phyloP scores from a whole-genome alignment of 1,284 basidiomycete genomes.

The Pseudozyma sp. region DNA sequence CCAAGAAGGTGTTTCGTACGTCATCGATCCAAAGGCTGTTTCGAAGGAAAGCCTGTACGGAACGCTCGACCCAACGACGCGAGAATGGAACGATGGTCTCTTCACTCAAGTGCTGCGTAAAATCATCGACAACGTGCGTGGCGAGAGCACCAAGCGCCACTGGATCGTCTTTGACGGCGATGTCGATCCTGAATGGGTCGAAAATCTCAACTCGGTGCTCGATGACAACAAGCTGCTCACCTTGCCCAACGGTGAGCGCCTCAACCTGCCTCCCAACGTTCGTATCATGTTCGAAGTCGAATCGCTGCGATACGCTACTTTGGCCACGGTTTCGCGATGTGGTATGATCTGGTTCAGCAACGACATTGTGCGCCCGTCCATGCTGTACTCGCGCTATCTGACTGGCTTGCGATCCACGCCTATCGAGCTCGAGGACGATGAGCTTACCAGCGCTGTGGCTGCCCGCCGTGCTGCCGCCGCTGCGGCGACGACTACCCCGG shows the following conservation, averaged over 20 bases:
- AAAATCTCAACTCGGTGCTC: constrained; percentile 93
- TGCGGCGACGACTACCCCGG: not conserved
- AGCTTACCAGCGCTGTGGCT: constrained; percentile 64
- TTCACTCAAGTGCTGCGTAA: constrained; percentile 98
- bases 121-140: constrained; percentile 97
- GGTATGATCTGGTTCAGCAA: constrained; percentile 99
- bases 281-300: constrained; percentile 99
- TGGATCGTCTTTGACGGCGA: constrained; percentile 99
- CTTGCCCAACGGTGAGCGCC: constrained; percentile 95
- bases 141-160: constrained; percentile 94
- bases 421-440: constrained; percentile 92
- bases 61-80: constrained; percentile 94
- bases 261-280: constrained; percentile 95
- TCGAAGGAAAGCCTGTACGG: constrained; percentile 98
- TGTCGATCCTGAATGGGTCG: constrained; percentile 99
- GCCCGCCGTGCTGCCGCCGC: constrained; percentile 75
- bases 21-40: constrained; percentile 99
- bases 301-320: constrained; percentile 94
- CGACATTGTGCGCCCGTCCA: constrained; percentile 87
- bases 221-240: constrained; percentile 99
- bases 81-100: constrained; percentile 99
- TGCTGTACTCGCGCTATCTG: constrained; percentile 93
- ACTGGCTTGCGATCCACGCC: constrained; percentile 80
- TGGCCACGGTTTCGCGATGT: constrained; percentile 98
- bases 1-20: constrained; percentile 90